Conservation (phyloP, 2,329 filamentous ascomycete species). For the Cadophora luteo-olivacea region DNA sequence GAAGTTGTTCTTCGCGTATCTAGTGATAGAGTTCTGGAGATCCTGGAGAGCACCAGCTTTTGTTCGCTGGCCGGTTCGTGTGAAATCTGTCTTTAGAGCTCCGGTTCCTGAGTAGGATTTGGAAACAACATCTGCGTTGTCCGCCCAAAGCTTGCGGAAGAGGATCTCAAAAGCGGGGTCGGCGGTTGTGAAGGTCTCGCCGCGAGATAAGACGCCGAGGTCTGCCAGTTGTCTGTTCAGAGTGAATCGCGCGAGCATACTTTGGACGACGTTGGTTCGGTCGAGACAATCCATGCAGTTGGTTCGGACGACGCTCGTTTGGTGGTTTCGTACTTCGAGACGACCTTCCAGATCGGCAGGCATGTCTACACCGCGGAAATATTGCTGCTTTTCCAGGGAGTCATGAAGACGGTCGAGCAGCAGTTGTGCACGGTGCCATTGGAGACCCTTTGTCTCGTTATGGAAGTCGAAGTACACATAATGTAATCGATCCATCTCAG, state of each 20-base stretch:
- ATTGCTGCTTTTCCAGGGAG: constrained; percentile 79
- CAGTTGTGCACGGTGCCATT: constrained; percentile 89
- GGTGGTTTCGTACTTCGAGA: constrained; percentile 79
- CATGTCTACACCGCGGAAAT: constrained; percentile 91
- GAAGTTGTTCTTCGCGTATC: constrained; percentile 95
- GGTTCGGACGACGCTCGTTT: constrained; percentile 91
- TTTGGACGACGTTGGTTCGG: constrained; percentile 96
- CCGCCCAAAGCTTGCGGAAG: constrained; percentile 98
- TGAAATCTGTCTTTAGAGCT: constrained; percentile 97
- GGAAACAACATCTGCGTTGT: constrained; percentile 96
- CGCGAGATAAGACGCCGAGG: constrained; percentile 76
- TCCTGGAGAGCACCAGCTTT: constrained; percentile 86
- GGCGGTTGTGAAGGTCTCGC: constrained; percentile 77
- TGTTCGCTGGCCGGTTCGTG: constrained; percentile 89
- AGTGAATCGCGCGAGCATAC: constrained; percentile 90
- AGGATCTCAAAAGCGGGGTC: constrained; percentile 84
- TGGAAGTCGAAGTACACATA: constrained; percentile 99
- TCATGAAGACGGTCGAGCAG: constrained; percentile 83
- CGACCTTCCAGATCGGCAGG: constrained; percentile 73
- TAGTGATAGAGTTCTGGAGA: constrained; percentile 83
- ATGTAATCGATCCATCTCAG: constrained; percentile 83
- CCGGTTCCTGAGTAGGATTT: constrained; percentile 94
- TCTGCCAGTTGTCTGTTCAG: constrained; percentile 90
- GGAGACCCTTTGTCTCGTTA: constrained; percentile 92
- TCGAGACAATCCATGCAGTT: constrained; percentile 99